Conservation (phyloP, 2,329 filamentous ascomycete species). For the Calonectria pseudoturangicola region DNA sequence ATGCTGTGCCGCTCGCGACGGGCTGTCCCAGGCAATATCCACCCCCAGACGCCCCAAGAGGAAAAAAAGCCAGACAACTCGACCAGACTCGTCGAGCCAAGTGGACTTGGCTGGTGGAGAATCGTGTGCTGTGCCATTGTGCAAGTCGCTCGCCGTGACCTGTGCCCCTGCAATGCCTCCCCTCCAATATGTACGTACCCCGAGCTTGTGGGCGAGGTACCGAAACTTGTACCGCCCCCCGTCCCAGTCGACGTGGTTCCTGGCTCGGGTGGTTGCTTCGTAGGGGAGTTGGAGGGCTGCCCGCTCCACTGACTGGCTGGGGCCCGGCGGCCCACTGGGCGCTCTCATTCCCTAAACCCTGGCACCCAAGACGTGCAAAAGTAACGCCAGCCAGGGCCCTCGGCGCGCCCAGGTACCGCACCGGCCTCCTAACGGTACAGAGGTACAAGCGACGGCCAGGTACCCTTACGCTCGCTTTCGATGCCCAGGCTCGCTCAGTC, state of each 20-base stretch:
- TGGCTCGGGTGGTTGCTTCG: slow-evolving; percentile 26
- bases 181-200: slow-evolving; percentile 24
- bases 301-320: slow-evolving; percentile 35
- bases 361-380: slow-evolving; percentile 36
- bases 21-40: slow-evolving; percentile 13
- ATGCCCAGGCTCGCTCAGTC: slow-evolving; percentile 32
- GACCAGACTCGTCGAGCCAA: slow-evolving; percentile 21
- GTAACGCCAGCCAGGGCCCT: slow-evolving; percentile 31
- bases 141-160: slow-evolving; percentile 34
- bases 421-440: slow-evolving; percentile 23
- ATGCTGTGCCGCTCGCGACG: slow-evolving; percentile 30
- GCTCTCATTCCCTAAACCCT: slow-evolving; percentile 40
- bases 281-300: slow-evolving; percentile 21
- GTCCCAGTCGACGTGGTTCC: slow-evolving; percentile 32
- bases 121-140: slow-evolving; percentile 36
- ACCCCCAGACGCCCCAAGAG: slow-evolving; percentile 16
- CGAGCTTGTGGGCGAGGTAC: slow-evolving; percentile 23
- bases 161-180: slow-evolving; percentile 35
- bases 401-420: slow-evolving; percentile 30
- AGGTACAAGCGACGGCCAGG: slow-evolving; percentile 29
- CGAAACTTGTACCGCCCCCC: slow-evolving; percentile 32
- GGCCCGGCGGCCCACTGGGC: slow-evolving; percentile 34
- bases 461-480: slow-evolving; percentile 23
- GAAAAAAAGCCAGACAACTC: slow-evolving; percentile 16
- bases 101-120: slow-evolving; percentile 37